Percentiles rank a stretch among this genome's conserved stretches.
These are phyloP conservation scores for Backusella parvicylindrica DNA, from an alignment of 192 early-diverging fungal species.

Conservation along the genomic window DNA sequence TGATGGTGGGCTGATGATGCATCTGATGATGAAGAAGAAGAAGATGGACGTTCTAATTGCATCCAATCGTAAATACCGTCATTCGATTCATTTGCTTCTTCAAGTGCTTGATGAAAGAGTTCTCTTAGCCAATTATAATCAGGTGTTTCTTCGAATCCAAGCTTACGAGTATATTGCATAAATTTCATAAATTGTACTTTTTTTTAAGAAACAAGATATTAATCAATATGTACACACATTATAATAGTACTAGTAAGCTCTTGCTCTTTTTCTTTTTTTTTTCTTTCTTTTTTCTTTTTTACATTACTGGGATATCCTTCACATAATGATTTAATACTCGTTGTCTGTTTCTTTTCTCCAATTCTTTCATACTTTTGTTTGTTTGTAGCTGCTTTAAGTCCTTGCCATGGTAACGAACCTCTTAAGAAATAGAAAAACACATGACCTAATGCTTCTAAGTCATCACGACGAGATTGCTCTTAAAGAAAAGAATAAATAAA, in stretches of 20 bases:
- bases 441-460: slow-evolving; percentile 94
- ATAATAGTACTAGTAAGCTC: neutral
- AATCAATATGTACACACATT: neutral
- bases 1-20: too few species aligned
- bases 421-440: slow-evolving; percentile 97
- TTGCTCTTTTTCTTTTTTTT: neutral
- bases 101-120: slow-evolving; percentile 75
- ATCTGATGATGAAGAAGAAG: too few species aligned
- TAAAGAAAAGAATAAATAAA: too few species aligned
- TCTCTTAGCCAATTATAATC: slow-evolving; percentile 90
- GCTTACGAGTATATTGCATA: slow-evolving; percentile 80
- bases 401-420: too few species aligned
- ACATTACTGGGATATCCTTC: slow-evolving; percentile 72
- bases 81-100: slow-evolving; percentile 67
- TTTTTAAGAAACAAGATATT: too few species aligned
- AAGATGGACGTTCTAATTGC: too few species aligned
- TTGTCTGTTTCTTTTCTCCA: slow-evolving; percentile 94
- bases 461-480: slow-evolving; percentile 97
- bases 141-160: slow-evolving; percentile 93
- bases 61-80: slow-evolving; percentile 97
- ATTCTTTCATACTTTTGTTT: slow-evolving; percentile 99
- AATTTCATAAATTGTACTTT: slow-evolving; percentile 82
- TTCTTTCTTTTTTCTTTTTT: neutral
- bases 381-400: slow-evolving; percentile 93
- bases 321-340: slow-evolving; percentile 81